Conservation (phyloP, 306 rosid species). For the Dryas drummondii region DNA sequence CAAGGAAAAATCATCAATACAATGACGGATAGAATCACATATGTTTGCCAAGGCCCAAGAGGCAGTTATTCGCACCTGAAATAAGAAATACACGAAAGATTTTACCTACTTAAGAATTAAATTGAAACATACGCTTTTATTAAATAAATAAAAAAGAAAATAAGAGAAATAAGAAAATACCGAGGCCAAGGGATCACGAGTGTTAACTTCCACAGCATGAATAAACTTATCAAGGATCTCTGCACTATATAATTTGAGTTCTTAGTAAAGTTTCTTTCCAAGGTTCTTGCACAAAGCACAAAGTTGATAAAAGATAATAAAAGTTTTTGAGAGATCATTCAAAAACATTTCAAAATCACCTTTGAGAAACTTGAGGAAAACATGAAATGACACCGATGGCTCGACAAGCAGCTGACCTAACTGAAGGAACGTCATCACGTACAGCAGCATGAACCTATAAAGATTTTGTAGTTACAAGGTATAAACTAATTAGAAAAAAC, state of each 20-base stretch:
- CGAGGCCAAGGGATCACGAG: conserved; percentile 60
- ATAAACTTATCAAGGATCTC: conserved; percentile 76
- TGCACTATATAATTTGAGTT: conserved; percentile 56
- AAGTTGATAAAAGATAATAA: not conserved
- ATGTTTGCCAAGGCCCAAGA: conserved; percentile 98
- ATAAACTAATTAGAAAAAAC: conserved; percentile 1
- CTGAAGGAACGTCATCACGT: conserved; percentile 64
- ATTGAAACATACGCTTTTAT: not conserved
- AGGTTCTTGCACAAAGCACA: conserved; percentile 15
- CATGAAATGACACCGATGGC: conserved; percentile 93
- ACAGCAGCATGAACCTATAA: conserved; percentile 64
- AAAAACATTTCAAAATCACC: conserved; percentile 50
- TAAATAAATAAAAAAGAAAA: not conserved
- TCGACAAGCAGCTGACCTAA: conserved; percentile 94
- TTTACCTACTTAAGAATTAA: conserved; percentile 20
- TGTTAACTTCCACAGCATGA: conserved; percentile 77
- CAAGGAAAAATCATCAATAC: conserved; percentile 40
- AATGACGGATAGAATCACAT: conserved; percentile 71
- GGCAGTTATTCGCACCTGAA: conserved; percentile 86
- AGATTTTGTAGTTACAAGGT: conserved; percentile 20
- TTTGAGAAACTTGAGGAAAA: conserved; percentile 80
- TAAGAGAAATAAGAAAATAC: conserved; percentile 33
- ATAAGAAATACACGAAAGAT: conserved; percentile 15
- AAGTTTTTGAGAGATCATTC: not conserved
- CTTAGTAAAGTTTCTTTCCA: conserved; percentile 15